Evolutionary conservation across 2,329 filamentous ascomycete genomes (phyloP).

Genomic region (Colletotrichum filicis): DNA sequence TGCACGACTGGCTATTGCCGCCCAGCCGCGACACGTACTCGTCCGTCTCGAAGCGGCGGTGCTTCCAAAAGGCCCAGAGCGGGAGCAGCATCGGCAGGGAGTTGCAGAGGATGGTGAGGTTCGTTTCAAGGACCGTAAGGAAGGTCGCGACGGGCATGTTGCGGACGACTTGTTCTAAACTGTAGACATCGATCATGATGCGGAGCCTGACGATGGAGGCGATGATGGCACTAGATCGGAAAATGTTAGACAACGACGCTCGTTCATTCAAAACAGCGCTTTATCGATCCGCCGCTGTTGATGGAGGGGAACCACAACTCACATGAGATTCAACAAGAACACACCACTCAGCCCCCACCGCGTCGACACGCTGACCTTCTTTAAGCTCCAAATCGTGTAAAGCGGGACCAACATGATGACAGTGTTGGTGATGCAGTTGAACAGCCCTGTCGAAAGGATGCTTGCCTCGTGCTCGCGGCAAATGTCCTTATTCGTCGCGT

Average conservation of each 20-base stretch:
- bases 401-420: slow-evolving; percentile 51
- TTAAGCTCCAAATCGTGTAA: slow-evolving; percentile 47
- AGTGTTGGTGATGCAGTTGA: slow-evolving; percentile 52
- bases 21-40: slow-evolving; percentile 16
- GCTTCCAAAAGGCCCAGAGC: slow-evolving; percentile 20
- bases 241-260: background rate
- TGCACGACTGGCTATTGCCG: slow-evolving; percentile 15
- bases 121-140: slow-evolving; percentile 38
- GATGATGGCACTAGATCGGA: slow-evolving; percentile 36
- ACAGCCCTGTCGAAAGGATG: slow-evolving; percentile 51
- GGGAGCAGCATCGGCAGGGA: slow-evolving; percentile 38
- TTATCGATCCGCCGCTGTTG: background rate
- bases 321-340: slow-evolving; percentile 44
- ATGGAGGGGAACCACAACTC: slow-evolving; percentile 9
- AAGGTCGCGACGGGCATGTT: slow-evolving; percentile 40
- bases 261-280: background rate
- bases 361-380: slow-evolving; percentile 44
- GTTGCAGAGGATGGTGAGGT: slow-evolving; percentile 39
- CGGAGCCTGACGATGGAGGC: slow-evolving; percentile 39
- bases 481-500: slow-evolving; percentile 40
- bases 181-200: slow-evolving; percentile 39
- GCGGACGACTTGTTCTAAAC: slow-evolving; percentile 37
- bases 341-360: slow-evolving; percentile 41
- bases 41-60: slow-evolving; percentile 21
- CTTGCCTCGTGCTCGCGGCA: slow-evolving; percentile 50